Percentiles rank a stretch among this genome's conserved stretches.
phyloP scores from a whole-genome alignment of 192 early-diverging fungal species.

The Coemansia sp. region DNA sequence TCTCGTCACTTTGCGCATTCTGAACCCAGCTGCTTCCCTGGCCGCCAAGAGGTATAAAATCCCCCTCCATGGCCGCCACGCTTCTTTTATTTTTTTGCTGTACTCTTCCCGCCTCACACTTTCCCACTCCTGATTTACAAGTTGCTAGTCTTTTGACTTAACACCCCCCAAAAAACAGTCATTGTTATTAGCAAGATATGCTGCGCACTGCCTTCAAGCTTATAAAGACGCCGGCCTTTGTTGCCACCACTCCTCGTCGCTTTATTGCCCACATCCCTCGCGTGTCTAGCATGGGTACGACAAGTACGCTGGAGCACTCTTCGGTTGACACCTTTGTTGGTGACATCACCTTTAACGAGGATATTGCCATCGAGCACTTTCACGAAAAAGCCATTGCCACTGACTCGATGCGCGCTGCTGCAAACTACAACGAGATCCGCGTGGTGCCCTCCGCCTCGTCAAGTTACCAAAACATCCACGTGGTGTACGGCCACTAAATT shows the following conservation, averaged over 20 bases:
- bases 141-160: background rate
- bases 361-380: slow-evolving; percentile 47
- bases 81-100: background rate
- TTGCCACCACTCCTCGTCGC: slow-evolving; percentile 8
- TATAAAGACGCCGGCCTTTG: slow-evolving; percentile 2
- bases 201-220: slow-evolving; percentile 17
- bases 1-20: background rate
- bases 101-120: background rate
- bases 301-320: slow-evolving; percentile 33
- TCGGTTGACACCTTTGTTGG: slow-evolving; percentile 33
- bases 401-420: slow-evolving; percentile 47
- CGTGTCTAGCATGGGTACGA: slow-evolving; percentile 42
- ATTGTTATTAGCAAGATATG: slow-evolving; percentile 11
- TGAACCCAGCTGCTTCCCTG: background rate
- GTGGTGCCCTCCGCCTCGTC: slow-evolving; percentile 45
- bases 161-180: background rate
- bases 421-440: slow-evolving; percentile 41
- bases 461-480: slow-evolving; percentile 38
- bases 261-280: slow-evolving; percentile 39
- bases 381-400: slow-evolving; percentile 52
- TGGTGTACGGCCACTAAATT: slow-evolving; percentile 39
- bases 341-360: slow-evolving; percentile 48
- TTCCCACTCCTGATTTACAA: background rate
- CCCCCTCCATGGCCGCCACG: background rate
- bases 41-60: background rate